These are phyloP conservation scores for Discostella stelligera DNA, from an alignment of 352 stramenopile genomes.

Conservation along the genomic window DNA sequence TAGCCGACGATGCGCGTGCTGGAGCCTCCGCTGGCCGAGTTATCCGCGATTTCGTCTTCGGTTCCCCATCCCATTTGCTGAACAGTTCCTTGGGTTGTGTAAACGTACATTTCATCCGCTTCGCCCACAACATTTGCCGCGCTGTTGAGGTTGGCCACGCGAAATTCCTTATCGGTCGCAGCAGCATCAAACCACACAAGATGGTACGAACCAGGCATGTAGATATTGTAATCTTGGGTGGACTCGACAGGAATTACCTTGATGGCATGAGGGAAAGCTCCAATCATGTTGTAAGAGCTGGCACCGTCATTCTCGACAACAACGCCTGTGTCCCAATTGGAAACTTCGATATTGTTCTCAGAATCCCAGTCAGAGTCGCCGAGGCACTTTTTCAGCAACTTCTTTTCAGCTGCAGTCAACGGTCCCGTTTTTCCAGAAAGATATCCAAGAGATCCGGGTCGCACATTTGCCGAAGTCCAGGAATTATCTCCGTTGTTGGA, in stretches of 20 bases:
- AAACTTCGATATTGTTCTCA: conserved; percentile 77
- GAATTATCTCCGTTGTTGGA: conserved; percentile 29
- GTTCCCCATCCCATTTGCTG: conserved; percentile 56
- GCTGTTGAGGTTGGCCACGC: conserved; percentile 57
- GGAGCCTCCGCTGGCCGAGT: conserved; percentile 31
- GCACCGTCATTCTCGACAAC: conserved; percentile 44
- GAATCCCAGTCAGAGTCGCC: conserved; percentile 73
- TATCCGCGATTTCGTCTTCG: conserved; percentile 47
- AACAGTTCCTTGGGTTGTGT: conserved; percentile 57
- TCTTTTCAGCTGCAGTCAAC: conserved; percentile 50
- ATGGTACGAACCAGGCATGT: conserved; percentile 51
- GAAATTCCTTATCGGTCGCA: conserved; percentile 55
- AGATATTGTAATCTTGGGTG: conserved; percentile 32
- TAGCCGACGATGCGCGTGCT: conserved; percentile 52
- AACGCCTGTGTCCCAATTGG: conserved; percentile 77
- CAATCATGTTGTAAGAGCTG: conserved; percentile 58
- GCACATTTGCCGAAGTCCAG: conserved; percentile 40
- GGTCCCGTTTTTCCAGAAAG: conserved; percentile 38
- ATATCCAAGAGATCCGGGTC: conserved; percentile 58
- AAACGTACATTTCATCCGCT: conserved; percentile 54
- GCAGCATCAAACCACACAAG: conserved; percentile 55
- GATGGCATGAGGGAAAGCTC: conserved; percentile 56
- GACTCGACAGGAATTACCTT: conserved; percentile 52
- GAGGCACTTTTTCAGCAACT: conserved; percentile 77
- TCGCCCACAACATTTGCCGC: conserved; percentile 41